These are phyloP conservation scores for Tripidium arundinaceum DNA, from an alignment of 202 grass and related monocot species.

Conservation along the genomic window DNA sequence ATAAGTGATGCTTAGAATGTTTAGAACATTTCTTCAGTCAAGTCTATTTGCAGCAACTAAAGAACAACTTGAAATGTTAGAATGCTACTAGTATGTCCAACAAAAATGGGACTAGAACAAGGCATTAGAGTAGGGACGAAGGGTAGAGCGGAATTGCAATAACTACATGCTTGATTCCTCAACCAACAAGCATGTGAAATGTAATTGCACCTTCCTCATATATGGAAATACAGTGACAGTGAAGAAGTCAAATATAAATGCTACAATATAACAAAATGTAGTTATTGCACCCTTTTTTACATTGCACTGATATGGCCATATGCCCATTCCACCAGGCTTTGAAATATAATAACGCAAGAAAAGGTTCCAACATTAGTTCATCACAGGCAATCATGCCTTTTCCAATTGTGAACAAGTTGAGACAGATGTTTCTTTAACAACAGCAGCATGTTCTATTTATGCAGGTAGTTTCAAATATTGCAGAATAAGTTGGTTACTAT, in stretches of 20 bases:
- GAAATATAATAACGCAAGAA: neutral
- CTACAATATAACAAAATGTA: neutral
- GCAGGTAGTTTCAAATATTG: constrained; percentile 22
- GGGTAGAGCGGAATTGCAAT: neutral
- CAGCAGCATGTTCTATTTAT: neutral
- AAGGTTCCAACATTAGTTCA: neutral
- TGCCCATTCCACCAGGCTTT: neutral
- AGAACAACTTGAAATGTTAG: neutral
- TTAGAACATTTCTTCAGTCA: neutral
- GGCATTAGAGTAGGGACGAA: neutral
- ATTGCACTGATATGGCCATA: neutral
- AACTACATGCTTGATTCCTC: neutral
- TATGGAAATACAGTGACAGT: neutral
- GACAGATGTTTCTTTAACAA: neutral
- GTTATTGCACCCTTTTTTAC: neutral
- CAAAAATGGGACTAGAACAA: neutral
- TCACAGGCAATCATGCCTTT: neutral
- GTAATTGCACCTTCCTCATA: neutral
- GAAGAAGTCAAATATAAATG: neutral
- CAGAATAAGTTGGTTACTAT: neutral
- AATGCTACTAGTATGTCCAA: neutral
- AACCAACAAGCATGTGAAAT: neutral
- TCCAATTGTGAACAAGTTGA: neutral
- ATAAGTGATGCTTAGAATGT: neutral
- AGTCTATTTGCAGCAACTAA: neutral